Base-by-base conservation (phyloP, 257 asterid genomes). In the Solanum peruvianum region DNA sequence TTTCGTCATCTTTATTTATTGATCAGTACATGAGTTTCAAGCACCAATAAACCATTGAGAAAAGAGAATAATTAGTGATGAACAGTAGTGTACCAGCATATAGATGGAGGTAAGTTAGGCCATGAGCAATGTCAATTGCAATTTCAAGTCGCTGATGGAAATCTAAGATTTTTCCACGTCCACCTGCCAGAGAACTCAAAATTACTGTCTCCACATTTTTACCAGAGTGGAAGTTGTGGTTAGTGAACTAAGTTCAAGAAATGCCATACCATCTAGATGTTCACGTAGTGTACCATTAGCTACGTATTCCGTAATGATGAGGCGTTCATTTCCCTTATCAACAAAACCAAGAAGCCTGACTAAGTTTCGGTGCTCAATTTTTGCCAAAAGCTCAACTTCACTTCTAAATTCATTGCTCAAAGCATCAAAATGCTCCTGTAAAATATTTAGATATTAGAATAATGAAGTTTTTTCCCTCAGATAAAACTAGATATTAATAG, bases 231-330 rank as follows among this genome's bases (percentile, higher is more conserved):
- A 69, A 78, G 37, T 83, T 85, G 64, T 87, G 66, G 82, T 35
- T 39, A 84, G 21, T 23, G 71, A 76, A 39, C 77, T 13, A 47
- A 85, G 90, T 84, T 85, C 23, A 47, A 35, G 62, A 84, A 83
- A 89, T 76, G 89, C 60, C 73, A 89, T 94, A 97, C 99, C 99
- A 86, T 97, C 99, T 60, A 97, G 92, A 91, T 96, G 98, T 87
- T 97, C 99, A 92, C 99, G 92, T 80, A 97, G 98, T 85, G 97
- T 96, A 89, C 99, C 99, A 72, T 97, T 97, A 42, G 99, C 94
- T 76, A 97, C 98, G 89, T 90, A 96, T 92, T 97, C 99, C 18
- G 99, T 96, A 86, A 97, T 94, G 87, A 97, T 92, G 85, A 97
- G 90, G 82, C 98, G 98, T 45, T 97, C 99, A 41, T 88, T 91